A percentile compares a stretch with the other conserved stretches of the same genome.
Conservation (phyloP, 2,329 filamentous ascomycete species). For the Dactylonectria estremocensis region DNA sequence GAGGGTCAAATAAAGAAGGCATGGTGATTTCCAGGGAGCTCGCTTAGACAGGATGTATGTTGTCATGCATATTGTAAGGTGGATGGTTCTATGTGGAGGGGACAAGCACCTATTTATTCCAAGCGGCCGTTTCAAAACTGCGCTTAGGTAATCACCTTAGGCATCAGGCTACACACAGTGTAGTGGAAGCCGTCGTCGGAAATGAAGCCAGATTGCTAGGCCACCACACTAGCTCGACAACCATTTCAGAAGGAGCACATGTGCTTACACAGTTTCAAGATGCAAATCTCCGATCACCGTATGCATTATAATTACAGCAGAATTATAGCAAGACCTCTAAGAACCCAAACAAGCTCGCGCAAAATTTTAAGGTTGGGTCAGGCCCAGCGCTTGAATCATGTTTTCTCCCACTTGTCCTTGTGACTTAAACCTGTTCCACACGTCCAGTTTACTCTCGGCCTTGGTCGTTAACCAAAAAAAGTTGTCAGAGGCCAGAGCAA, state of each 20-base stretch:
- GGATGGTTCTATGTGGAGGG: background rate
- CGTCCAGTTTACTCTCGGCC: slow-evolving; percentile 9
- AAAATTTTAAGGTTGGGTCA: background rate
- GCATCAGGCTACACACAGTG: background rate
- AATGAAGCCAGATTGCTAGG: background rate
- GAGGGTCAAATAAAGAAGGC: slow-evolving; percentile 9
- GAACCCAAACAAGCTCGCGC: background rate
- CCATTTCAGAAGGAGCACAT: background rate
- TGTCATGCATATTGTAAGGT: background rate
- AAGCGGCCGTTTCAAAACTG: background rate
- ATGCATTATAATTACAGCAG: slow-evolving; percentile 2
- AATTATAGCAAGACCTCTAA: background rate
- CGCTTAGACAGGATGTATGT: background rate
- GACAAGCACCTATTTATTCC: background rate
- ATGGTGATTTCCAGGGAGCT: slow-evolving; percentile 48
- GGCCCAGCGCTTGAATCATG: background rate
- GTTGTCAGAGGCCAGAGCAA: background rate
- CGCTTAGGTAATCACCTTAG: background rate
- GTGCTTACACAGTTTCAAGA: background rate
- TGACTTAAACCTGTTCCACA: background rate
- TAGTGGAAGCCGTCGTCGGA: no score
- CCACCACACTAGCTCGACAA: background rate
- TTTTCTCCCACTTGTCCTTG: background rate
- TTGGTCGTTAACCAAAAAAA: background rate
- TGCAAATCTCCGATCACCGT: background rate